Evolutionary conservation across 306 rosid genomes (phyloP), one percentile per base, ranked within the genome.

Genomic region (Leucaena leucocephala): DNA sequence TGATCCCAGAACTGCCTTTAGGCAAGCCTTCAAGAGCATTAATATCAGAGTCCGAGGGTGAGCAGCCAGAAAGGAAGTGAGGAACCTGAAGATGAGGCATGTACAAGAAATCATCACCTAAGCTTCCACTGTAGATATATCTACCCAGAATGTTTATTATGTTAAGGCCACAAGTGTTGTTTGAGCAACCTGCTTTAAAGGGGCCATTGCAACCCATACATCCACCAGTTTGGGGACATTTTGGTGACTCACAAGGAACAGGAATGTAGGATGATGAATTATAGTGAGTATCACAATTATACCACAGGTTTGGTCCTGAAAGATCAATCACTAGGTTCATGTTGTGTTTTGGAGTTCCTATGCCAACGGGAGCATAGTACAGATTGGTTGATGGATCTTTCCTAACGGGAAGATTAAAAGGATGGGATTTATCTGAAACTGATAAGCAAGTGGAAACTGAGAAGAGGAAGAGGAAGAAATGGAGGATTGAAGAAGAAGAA

Each of bases 341-440:
- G 59, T 79, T 49, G 6, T 67, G 75, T 5, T 64, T 39, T 16
- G 88, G 86, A 14, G 87, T 82, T 80, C 90, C 92, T 11, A 84
- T 72, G 57, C 82, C 84, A 44, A 86, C 2, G 44, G 83, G 65
- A 19, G 84, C 52, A 15, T 77, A 74, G 84, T 77, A 84, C 1
- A 86, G 77, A 42, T 79, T 82, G 66, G 88, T 88, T 72, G 81
- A 22, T 2, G 70, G 78, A 71, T 86, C 90, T 80, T 84, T 86
- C 12, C 38, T 57, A 2, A 84, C 80, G 52, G 84, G 62, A 19
- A 86, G 86, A 21, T 57, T 49, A 52, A 58, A 84, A 8, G 78
- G n/a, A 48, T 19, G 52, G 27, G 81, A 74, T 35, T 61, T n/a
- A 40, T 65, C 55, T 55, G 80, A 59, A 68, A 66, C 17, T 36